These are phyloP conservation scores for Chlorella ohadii DNA, from an alignment of 139 green algal genomes.

Conservation along the genomic window DNA sequence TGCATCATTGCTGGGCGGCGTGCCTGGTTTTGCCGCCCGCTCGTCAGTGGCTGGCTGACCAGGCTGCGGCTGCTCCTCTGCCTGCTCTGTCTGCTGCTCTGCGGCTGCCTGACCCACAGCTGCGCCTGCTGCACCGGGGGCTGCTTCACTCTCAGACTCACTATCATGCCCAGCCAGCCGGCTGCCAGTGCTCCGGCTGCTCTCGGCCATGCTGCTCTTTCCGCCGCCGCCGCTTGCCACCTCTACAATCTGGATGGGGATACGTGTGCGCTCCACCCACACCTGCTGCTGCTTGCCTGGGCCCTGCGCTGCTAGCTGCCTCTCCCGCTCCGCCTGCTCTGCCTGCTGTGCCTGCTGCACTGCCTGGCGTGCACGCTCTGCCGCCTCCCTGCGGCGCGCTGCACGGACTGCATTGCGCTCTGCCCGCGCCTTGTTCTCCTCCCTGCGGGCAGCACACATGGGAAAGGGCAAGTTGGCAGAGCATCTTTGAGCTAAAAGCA, in stretches of 20 bases:
- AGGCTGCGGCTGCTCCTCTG: neutral
- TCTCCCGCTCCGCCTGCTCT: neutral
- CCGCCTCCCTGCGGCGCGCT: neutral
- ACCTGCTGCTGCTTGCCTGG: neutral
- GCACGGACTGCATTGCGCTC: constrained; percentile 27
- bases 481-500: too few species aligned
- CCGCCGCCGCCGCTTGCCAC: neutral
- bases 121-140: neutral
- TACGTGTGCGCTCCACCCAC: constrained; percentile 7
- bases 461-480: too few species aligned
- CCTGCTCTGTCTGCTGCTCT: neutral
- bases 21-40: neutral
- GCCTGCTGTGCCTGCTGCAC: neutral
- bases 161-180: neutral
- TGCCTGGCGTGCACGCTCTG: neutral
- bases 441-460: neutral
- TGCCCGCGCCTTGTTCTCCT: constrained; percentile 19
- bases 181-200: constrained; percentile 18
- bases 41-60: neutral
- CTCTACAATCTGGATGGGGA: constrained; percentile 13
- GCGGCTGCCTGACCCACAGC: neutral
- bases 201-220: neutral
- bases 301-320: neutral
- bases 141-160: neutral
- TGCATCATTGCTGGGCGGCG: neutral